These are phyloP conservation scores for Suillus tomentosus DNA, from an alignment of 768 basidiomycete genomes.

Conservation along the genomic window DNA sequence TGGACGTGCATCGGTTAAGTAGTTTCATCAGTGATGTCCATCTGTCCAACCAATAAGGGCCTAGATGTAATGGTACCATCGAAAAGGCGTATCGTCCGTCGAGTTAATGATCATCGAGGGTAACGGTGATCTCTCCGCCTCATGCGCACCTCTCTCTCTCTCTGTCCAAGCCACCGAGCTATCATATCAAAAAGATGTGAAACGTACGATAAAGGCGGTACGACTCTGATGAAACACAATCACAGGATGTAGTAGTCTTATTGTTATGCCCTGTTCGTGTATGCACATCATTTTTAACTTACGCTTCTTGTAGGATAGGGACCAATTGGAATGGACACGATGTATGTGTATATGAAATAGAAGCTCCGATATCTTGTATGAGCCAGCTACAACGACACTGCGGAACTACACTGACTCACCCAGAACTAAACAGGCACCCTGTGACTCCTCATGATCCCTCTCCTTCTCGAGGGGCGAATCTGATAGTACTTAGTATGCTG, in stretches of 20 bases:
- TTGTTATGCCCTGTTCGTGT: background rate
- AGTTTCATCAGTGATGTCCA: background rate
- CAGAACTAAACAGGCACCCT: background rate
- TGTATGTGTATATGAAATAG: background rate
- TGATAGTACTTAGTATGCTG: background rate
- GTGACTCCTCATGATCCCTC: background rate
- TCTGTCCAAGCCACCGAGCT: background rate
- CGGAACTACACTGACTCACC: background rate
- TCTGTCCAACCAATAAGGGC: background rate
- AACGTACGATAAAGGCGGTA: background rate
- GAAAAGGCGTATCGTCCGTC: background rate
- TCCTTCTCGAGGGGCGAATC: background rate
- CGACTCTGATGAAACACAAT: background rate
- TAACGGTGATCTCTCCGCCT: background rate
- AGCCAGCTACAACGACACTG: background rate
- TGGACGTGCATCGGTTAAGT: background rate
- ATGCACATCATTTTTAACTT: background rate
- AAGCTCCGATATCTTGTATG: background rate
- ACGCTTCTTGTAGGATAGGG: background rate
- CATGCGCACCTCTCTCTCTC: background rate
- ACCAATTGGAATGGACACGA: background rate
- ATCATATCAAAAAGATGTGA: background rate
- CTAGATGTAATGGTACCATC: background rate
- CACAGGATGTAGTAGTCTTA: no score
- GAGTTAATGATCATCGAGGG: background rate